Percentiles rank a stretch among this genome's conserved stretches.
Conservation (phyloP, 2,329 filamentous ascomycete species). For the Colletotrichum simmondsii region DNA sequence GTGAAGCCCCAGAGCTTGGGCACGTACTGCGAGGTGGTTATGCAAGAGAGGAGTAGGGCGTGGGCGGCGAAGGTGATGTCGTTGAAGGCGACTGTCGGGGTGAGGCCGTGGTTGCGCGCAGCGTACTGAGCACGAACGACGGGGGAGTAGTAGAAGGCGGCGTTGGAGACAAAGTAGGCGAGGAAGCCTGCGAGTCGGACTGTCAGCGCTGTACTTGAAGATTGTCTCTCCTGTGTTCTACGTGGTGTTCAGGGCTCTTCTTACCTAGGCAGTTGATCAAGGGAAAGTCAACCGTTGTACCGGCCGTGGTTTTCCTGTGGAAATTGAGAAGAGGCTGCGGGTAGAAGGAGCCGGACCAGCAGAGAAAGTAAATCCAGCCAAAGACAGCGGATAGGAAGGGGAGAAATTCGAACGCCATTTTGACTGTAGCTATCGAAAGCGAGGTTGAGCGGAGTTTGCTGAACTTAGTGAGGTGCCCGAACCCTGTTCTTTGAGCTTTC, state of each 20-base stretch:
- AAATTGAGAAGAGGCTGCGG: slow-evolving; percentile 88
- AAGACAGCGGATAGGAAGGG: slow-evolving; percentile 66
- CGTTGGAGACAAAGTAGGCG: slow-evolving; percentile 80
- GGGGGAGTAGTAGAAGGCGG: slow-evolving; percentile 81
- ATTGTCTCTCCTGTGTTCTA: not conserved
- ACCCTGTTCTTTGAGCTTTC: not conserved
- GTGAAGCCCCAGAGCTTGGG: slow-evolving; percentile 83
- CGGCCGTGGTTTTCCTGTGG: slow-evolving; percentile 79
- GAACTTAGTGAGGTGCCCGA: not conserved
- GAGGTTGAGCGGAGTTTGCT: not conserved
- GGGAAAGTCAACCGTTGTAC: slow-evolving; percentile 90
- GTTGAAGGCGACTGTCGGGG: slow-evolving; percentile 88
- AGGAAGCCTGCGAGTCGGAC: slow-evolving; percentile 67
- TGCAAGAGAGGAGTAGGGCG: slow-evolving; percentile 75
- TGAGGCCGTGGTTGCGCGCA: slow-evolving; percentile 76
- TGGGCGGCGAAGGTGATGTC: slow-evolving; percentile 90
- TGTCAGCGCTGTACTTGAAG: slow-evolving; percentile 13
- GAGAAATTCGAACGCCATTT: slow-evolving; percentile 52
- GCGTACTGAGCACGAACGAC: slow-evolving; percentile 86
- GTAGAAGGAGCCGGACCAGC: slow-evolving; percentile 93
- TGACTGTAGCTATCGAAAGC: not conserved
- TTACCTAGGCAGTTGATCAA: slow-evolving; percentile 74
- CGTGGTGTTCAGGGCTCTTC: slow-evolving; percentile 21
- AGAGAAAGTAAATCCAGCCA: slow-evolving; percentile 80
- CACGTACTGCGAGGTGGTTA: slow-evolving; percentile 84